Percentiles rank a stretch among this genome's conserved stretches.
These are phyloP conservation scores for Hypomontagnella monticulosa DNA, from an alignment of 495 filamentous ascomycete species.

Conservation along the genomic window DNA sequence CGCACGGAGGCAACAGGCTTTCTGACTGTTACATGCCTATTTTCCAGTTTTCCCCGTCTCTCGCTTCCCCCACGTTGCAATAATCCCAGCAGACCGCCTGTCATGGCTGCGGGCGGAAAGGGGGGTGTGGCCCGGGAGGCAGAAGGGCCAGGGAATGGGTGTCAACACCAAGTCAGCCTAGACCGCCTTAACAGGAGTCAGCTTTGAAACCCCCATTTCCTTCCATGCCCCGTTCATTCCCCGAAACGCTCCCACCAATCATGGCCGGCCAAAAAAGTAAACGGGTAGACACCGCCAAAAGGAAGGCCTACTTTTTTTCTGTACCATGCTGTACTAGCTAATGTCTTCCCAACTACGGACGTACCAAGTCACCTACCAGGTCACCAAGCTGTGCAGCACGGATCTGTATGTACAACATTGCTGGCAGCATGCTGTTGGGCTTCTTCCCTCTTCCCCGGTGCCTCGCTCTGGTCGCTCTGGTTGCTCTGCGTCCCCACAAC, in stretches of 20 bases:
- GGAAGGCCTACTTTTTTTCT: constrained; percentile 15
- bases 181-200: constrained; percentile 42
- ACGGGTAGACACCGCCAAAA: constrained; percentile 36
- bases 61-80: constrained; percentile 46
- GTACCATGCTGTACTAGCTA: no score
- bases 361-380: constrained; percentile 16
- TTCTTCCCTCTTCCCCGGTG: constrained; percentile 25
- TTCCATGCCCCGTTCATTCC: constrained; percentile 25
- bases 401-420: constrained; percentile 35
- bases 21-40: constrained; percentile 42
- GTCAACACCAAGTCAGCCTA: constrained; percentile 42
- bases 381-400: not conserved
- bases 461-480: constrained; percentile 16
- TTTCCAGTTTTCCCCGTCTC: constrained; percentile 40
- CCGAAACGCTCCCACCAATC: constrained; percentile 37
- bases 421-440: constrained; percentile 38
- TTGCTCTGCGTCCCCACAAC: constrained; percentile 20
- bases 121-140: constrained; percentile 35
- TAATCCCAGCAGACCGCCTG: constrained; percentile 48
- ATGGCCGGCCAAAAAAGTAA: constrained; percentile 16
- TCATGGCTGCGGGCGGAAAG: constrained; percentile 43
- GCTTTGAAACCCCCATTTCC: constrained; percentile 34
- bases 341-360: constrained; percentile 17
- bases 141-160: constrained; percentile 26
- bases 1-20: constrained; percentile 41